Evolutionary conservation across 2,329 filamentous ascomycete species (phyloP), one percentile per base, ranked within the genome.

Genomic region (Ascochyta pisi): DNA sequence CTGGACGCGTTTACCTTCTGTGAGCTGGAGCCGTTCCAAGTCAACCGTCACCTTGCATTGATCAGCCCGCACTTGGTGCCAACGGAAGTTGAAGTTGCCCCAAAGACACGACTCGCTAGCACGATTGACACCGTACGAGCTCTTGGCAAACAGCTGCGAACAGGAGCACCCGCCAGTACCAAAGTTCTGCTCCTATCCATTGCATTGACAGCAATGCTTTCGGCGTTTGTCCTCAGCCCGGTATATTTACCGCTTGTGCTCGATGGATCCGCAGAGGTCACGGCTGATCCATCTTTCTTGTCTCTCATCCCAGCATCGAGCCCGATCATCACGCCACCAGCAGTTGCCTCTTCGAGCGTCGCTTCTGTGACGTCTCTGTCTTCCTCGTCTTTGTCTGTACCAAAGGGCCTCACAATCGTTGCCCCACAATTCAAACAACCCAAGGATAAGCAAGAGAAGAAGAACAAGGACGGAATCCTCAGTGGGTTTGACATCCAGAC

Each of bases 401-500:
- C 44, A 23, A 35, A 55, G 8, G 56, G 54, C 19, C 42, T 60
- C 15, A 62, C 57, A 34, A 64, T 65, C 23, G 54, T 73, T 13
- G 66, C 62, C 7, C 49, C 62, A 6, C 45, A 56, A 40, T 47
- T 45, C 37, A 35, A 51, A 31, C 57, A 58, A 34, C 52, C 56
- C 4, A 58, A 54, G 37, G 39, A 37, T 31, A 59, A 58, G 40
- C 38, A 54, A 15, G 16, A 24, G 4, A 59, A 61, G 53, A 59
- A 61, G 52, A 55, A 60, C 23, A 62, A 66, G 35, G 35, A 43
- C 12, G 73, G 68, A 19, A 69, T 75, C 15, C 70, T 72, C 3
- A 75, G 77, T 35, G 68, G 71, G 10, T 85, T 84, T 64, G 79
- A 83, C 54, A 74, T 85, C n/a, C 78, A 83, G 56, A 76, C 80